Base-by-base conservation (phyloP, 2,329 filamentous ascomycete genomes). In the Domatiomyces catenatus region DNA sequence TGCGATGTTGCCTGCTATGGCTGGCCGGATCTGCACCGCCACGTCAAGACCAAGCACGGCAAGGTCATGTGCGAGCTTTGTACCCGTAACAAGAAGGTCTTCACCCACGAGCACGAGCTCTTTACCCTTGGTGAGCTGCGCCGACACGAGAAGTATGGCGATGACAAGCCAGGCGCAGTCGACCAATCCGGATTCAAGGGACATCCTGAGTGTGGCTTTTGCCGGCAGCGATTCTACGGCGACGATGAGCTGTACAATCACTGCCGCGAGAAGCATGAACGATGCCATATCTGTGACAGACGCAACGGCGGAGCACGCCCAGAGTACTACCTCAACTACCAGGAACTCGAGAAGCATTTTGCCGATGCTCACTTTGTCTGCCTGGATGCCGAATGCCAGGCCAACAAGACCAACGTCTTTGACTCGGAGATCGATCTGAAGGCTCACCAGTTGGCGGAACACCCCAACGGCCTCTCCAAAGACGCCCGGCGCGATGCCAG, bases 331-430 rank as follows among this genome's bases (percentile, higher is more conserved):
- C 73, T 84, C 53, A 81, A 98, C 69, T 96, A 95, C 67, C 77
- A 89, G 57, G 79, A 84, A 0, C 72, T 98, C 2, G 88, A 94
- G 63, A 71, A 80, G 39, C 92, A 98, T 67, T 96, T 96, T 64
- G 76, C 78, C 55, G 82, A 82, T 58, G 88, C 92, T 51, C 92
- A 98, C 66, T 94, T 82, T 62, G 70, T 89, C 0, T 98, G 92
- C 63, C 67, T 78, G 5, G 88, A 98, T 60, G 75, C 77, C 49
- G 89, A 94, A 62, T 98, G 92, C 61, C 65, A 92, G 62, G 92
- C 96, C 60, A 94, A 94, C 76, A 96, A 95, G 64, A 95, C 96
- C 63, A 84, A 96, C 26, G 92, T 96, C 0, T 98, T 98, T 59
- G 86, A 87, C 50, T 89, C 88, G 0, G 86, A 95, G 62, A 81